Evolutionary conservation across 768 basidiomycete species (phyloP).

Genomic region (Chalciporus piperatus): DNA sequence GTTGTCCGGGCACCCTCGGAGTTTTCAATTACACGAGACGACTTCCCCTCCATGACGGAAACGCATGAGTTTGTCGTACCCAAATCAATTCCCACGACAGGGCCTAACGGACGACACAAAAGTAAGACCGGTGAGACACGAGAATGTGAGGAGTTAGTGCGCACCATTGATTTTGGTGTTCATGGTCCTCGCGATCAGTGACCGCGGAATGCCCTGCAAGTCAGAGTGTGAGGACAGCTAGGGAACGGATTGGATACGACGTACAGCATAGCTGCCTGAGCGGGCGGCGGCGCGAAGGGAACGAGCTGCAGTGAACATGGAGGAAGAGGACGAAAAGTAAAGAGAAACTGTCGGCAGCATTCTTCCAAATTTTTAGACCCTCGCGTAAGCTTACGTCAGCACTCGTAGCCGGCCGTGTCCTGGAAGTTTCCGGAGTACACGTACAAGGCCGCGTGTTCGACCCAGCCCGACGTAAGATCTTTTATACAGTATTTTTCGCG

Average conservation of each 20-base stretch:
- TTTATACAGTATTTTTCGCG: not conserved
- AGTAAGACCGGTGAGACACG: not conserved
- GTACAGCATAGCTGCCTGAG: slow-evolving; percentile 62
- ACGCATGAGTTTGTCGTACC: slow-evolving; percentile 93
- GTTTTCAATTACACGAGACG: slow-evolving; percentile 94
- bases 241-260: slow-evolving; percentile 15
- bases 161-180: slow-evolving; percentile 89
- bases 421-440: slow-evolving; percentile 15
- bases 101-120: slow-evolving; percentile 43
- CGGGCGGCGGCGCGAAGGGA: slow-evolving; percentile 58
- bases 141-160: slow-evolving; percentile 21
- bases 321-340: slow-evolving; percentile 44
- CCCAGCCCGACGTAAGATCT: not conserved
- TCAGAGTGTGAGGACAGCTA: not conserved
- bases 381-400: slow-evolving; percentile 31
- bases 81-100: slow-evolving; percentile 95
- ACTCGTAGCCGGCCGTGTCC: slow-evolving; percentile 2
- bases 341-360: slow-evolving; percentile 31
- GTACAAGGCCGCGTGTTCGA: slow-evolving; percentile 9
- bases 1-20: slow-evolving; percentile 97
- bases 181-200: slow-evolving; percentile 86
- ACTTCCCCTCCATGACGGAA: slow-evolving; percentile 94
- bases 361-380: slow-evolving; percentile 43
- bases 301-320: slow-evolving; percentile 72
- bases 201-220: slow-evolving; percentile 61